Evolutionary conservation across 306 rosid genomes (phyloP), one percentile per base, ranked within the genome.

Genomic region (Glycyrrhiza uralensis): DNA sequence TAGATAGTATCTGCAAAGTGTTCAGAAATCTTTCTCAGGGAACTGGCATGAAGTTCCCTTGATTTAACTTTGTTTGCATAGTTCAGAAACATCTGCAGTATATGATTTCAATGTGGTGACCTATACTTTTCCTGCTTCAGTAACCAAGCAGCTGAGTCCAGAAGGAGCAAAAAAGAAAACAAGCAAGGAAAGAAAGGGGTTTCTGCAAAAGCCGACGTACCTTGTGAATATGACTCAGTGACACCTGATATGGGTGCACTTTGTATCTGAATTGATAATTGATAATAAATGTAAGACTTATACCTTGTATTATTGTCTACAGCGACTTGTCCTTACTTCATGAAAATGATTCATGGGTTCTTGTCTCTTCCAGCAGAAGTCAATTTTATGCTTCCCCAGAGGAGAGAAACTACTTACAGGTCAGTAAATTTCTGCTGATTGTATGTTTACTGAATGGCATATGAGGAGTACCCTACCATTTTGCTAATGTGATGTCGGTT

Each of bases 191-290:
- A 79, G 61, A 88, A 83, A 81, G 84, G 81, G 58, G 79, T 71
- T 54, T 71, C 75, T 45, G 66, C 76, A 19, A 86, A 77, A 68
- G 76, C 58, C 39, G 76, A 74, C 58, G 72, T 61, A 49, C 26
- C 69, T 45, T 17, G 72, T 17, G 79, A 66, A 73, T 57, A 80
- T 60, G 88, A 80, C 62, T 87, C 78, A 33, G 79, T 54, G 75
- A 81, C 85, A 24, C 92, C 80, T 26, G 94, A 91, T 82, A 70
- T 91, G 95, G 95, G 95, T 32, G 94, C 97, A 29, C 97, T 88
- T 78, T 86, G 94, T 69, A 91, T 91, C 79, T 88, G 86, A 91
- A 32, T 57, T 79, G 66, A 69, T 69, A 91, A 32, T 57, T 79
- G 66, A 69, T 69, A 54, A 36, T 26, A 52, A 50, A 72, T 51